Evolutionary conservation across 257 asterid species (phyloP), one percentile per base, ranked within the genome.

Genomic region (Fraxinus anomala): DNA sequence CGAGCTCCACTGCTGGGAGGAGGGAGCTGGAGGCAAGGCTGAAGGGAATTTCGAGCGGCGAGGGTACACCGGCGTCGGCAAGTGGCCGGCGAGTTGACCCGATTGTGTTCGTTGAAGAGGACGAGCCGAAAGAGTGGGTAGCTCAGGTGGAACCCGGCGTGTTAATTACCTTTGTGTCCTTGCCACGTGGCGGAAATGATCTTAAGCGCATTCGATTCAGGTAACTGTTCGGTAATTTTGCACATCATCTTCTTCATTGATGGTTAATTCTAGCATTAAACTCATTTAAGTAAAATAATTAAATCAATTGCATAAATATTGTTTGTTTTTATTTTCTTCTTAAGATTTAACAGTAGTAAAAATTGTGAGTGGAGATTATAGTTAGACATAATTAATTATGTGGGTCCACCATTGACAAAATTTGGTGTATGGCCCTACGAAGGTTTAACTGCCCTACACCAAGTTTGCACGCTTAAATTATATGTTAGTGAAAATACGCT

Each of bases 141-240:
- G 97, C 97, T 31, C 99, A 94, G 83, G 97, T 94, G 80, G 97
- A 94, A 74, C 93, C 97, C 74, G 97, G 99, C 3, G 99, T 92
- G 11, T 81, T 94, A 73, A 94, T 94, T 88, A 94, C 99, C 7
- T 94, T 94, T 77, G 80, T 94, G 81, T 94, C 99, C 34, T 71
- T 92, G 86, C 97, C 97, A 70, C 90, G 94, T 36, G 99, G 97
- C 84, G 97, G 96, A 63, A 94, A 94, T 72, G 97, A 94, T 80
- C 96, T 92, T 30, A 94, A 94, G 89, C 87, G 97, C 70, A 92
- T 94, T 77, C 97, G 97, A 2, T 94, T 94, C 92, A 90, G 97
- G 99, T 94, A 88, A 88, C 40, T 72, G 44, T 76, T 72, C 79
- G 24, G 80, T 51, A 34, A 70, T 74, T 74, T 65, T 9, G 51